Base-by-base conservation (phyloP, 1,284 basidiomycete genomes). In the Cryptococcus hybrid region DNA sequence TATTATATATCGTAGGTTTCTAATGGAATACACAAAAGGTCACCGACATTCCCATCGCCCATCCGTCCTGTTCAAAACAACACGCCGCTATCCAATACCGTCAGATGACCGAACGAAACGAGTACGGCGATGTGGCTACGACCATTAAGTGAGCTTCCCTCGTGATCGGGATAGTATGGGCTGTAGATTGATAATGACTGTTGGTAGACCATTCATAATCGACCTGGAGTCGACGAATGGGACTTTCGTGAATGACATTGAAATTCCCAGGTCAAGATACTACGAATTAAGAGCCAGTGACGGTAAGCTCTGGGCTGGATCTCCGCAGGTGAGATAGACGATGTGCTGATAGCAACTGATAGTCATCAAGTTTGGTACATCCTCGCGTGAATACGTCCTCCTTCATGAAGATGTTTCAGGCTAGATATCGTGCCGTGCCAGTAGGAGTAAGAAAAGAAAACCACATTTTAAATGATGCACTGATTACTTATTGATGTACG, bases 31-130 rank as follows among this genome's bases (percentile, higher is more conserved):
- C 3, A 30, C n/a, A 30, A 15, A 47, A 82, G 81, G 78, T 83
- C 38, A 87, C 87, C 44, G 96, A 99, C 71, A 90, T 99, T 60
- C 84, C 88, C 1, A 80, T 97, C 43, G 92, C 95, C 59, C 95
- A 99, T 74, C 93, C 94, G 0, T 98, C 94, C 4, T 93, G 90
- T 66, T 99, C 95, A 0, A 99, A 99, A 74, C 96, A 99, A 74
- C 96, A 99, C 71, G 94, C 95, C 24, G 96, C 88, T 3, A 88
- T 99, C 42, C 96, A 99, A 79, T 93, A 89, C 79, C 88, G 95
- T 24, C 87, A 88, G 69, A 83, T 95, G 2, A 85, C 85, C 62
- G 86, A 89, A 67, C 89, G 88, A 69, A 90, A 95, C 74, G 92
- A 98, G 73, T 91, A 87, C 67, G 95, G 95, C 2, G 85, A 84